phyloP scores from a whole-genome alignment of 768 basidiomycete genomes.

The Russula sp. region DNA sequence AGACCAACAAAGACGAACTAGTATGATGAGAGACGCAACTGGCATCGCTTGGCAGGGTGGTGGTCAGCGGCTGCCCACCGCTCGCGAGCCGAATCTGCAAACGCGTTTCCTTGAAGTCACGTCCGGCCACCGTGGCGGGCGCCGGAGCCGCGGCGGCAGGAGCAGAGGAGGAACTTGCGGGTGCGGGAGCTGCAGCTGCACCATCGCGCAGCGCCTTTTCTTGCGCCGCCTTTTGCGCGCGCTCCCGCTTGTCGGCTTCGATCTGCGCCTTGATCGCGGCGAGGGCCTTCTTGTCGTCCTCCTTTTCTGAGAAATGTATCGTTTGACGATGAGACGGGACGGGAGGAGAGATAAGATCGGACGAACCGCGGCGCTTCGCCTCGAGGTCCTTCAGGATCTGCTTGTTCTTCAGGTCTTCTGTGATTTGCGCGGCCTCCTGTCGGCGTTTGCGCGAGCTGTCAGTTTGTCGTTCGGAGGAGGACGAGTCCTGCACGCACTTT shows the following conservation, averaged over 20 bases:
- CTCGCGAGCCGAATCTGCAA: conserved; percentile 84
- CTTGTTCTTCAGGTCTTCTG: conserved; percentile 72
- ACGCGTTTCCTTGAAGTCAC: conserved; percentile 81
- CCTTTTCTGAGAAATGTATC: conserved; percentile 56
- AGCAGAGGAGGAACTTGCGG: background rate
- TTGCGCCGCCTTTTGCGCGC: conserved; percentile 80
- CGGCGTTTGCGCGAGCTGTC: background rate
- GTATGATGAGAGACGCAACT: conserved; percentile 41
- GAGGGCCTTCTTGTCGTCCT: conserved; percentile 79
- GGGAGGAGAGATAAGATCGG: background rate
- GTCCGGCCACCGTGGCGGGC: conserved; percentile 44
- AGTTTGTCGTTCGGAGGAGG: background rate
- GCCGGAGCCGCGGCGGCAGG: conserved; percentile 32
- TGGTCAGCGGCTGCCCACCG: conserved; percentile 76
- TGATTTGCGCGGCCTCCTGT: conserved; percentile 65
- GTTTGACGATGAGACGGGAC: too few relatives aligned
- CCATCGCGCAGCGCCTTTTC: conserved; percentile 93
- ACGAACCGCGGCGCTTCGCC: conserved; percentile 67
- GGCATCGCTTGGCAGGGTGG: conserved; percentile 71
- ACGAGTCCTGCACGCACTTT: conserved; percentile 41
- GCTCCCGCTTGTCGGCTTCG: conserved; percentile 84
- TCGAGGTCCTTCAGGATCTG: conserved; percentile 81
- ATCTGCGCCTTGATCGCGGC: conserved; percentile 91
- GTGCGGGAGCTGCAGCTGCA: conserved; percentile 32
- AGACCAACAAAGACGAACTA: background rate